phyloP scores from a whole-genome alignment of 2,329 filamentous ascomycete species.

The Xylaria digitata region DNA sequence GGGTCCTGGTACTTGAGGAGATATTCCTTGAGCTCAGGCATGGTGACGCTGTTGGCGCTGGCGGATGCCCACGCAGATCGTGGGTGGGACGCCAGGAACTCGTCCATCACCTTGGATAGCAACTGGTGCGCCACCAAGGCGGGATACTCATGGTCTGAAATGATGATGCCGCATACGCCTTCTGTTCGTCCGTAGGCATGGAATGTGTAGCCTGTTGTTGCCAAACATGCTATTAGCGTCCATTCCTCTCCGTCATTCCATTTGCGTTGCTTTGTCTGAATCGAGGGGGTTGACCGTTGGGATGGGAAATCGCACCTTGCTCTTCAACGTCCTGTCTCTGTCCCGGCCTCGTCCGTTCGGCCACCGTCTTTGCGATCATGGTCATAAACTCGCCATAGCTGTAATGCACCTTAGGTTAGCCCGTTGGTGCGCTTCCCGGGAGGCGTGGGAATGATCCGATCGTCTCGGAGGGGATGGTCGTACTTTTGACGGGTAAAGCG shows the following conservation, averaged over 20 bases:
- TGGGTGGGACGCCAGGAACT: constrained; percentile 83
- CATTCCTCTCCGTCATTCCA: constrained; percentile 11
- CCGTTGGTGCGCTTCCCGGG: constrained; percentile 4
- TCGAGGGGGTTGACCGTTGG: constrained; percentile 2
- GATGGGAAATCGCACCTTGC: constrained; percentile 64
- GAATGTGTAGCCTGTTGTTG: constrained; percentile 73
- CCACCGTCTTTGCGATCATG: constrained; percentile 86
- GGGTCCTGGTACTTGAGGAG: constrained; percentile 83
- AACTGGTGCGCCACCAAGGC: constrained; percentile 85
- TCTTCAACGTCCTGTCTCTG: constrained; percentile 88
- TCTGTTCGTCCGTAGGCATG: constrained; percentile 81
- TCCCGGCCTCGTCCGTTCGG: constrained; percentile 83
- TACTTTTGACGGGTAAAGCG: constrained; percentile 81
- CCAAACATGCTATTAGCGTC: constrained; percentile 30
- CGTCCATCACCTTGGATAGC: constrained; percentile 86
- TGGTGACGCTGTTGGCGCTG: constrained; percentile 62
- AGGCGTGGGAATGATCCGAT: constrained; percentile 8
- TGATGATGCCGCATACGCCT: constrained; percentile 80
- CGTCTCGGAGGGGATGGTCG: constrained; percentile 25
- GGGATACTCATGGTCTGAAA: constrained; percentile 80
- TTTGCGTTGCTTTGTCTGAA: constrained; percentile 16
- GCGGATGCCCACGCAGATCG: constrained; percentile 71
- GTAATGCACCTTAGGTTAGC: constrained; percentile 37
- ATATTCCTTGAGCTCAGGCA: constrained; percentile 84
- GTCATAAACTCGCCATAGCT: constrained; percentile 77